Evolutionary conservation across 2,329 filamentous ascomycete genomes (phyloP).

Genomic region (Fusarium heterosporum): DNA sequence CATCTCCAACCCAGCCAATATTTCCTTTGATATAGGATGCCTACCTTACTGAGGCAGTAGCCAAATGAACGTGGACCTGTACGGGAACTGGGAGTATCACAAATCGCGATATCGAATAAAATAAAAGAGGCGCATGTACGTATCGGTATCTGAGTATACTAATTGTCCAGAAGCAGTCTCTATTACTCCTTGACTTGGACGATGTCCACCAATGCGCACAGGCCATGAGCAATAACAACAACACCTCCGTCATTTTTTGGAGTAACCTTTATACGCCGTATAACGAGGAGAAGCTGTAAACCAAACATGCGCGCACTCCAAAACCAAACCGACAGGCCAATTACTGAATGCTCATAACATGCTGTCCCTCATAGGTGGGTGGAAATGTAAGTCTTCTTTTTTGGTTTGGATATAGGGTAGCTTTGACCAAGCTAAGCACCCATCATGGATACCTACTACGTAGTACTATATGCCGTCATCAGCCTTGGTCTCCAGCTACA

Average conservation of each 20-base stretch:
- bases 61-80: no score
- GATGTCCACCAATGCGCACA: background rate
- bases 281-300: background rate
- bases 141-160: background rate
- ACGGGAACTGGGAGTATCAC: background rate
- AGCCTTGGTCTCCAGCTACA: background rate
- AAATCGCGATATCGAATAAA: background rate
- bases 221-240: background rate
- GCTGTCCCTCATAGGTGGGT: background rate
- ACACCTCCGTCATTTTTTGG: background rate
- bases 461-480: constrained; percentile 9
- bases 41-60: no score
- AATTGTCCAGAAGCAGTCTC: background rate
- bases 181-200: background rate
- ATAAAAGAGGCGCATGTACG: background rate
- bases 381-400: background rate
- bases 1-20: background rate
- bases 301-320: background rate
- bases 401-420: background rate
- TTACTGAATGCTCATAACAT: background rate
- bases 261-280: background rate
- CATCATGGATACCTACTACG: background rate
- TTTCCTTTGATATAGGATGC: background rate
- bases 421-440: background rate
- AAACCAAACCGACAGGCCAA: background rate